Conservation (phyloP, 176 grass and related monocot genomes). For the Zea mays region Zm-B73-REFERENCE-NAM-5.0 NC_050099.1:245255001-245255500, state of each 20-base stretch:
- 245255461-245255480: constrained; percentile 53
- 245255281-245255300: constrained; percentile 93
- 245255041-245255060: too few relatives aligned
- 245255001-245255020: too few relatives aligned
- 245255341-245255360: constrained; percentile 37
- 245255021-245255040: too few relatives aligned
- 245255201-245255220: constrained; percentile 90
- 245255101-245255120: constrained; percentile 23
- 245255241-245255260: constrained; percentile 79
- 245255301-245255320: constrained; percentile 47
- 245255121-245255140: constrained; percentile 23
- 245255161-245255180: constrained; percentile 86
- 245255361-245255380: constrained; percentile 40
- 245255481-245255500: not conserved
- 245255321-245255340: constrained; percentile 36
- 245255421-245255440: constrained; percentile 92
- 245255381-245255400: constrained; percentile 65
- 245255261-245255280: constrained; percentile 96
- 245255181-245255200: constrained; percentile 90
- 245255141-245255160: constrained; percentile 21
- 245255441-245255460: constrained; percentile 83
- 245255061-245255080: not conserved
- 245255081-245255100: constrained; percentile 13
- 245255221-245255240: constrained; percentile 80
- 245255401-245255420: constrained; percentile 92